Conservation (phyloP, 768 basidiomycete species). For the Thelephora ganbajun region DNA sequence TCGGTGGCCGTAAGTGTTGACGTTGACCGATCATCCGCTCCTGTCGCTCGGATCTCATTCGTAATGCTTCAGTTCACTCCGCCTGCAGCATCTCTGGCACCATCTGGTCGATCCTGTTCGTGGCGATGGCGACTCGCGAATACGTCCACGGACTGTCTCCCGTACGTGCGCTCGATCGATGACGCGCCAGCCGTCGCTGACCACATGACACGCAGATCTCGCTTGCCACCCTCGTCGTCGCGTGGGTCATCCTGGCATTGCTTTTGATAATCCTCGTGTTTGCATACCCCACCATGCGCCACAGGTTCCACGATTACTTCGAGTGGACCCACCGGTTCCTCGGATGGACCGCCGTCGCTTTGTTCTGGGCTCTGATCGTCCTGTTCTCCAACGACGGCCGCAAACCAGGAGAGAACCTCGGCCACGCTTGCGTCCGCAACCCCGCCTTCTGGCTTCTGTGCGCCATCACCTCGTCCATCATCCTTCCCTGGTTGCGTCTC, state of each 20-base stretch:
- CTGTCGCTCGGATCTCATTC: neutral
- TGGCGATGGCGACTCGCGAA: constrained; percentile 37
- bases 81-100: constrained; percentile 41
- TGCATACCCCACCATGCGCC: constrained; percentile 34
- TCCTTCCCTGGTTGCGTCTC: constrained; percentile 42
- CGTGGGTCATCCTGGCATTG: constrained; percentile 35
- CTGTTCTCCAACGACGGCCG: too few species aligned
- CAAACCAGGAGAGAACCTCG: too few species aligned
- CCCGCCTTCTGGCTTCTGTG: too few species aligned
- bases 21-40: neutral
- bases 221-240: constrained; percentile 33
- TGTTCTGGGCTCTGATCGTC: too few species aligned
- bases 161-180: too few species aligned
- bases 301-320: constrained; percentile 31
- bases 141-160: too few species aligned
- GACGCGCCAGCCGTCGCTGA: constrained; percentile 20
- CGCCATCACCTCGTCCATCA: constrained; percentile 39
- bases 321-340: too few species aligned
- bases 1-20: constrained; percentile 31
- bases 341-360: constrained; percentile 37
- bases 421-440: constrained; percentile 27
- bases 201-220: too few species aligned
- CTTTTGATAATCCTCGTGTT: too few species aligned
- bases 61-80: constrained; percentile 29
- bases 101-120: constrained; percentile 37